Conservation (phyloP, 2,329 filamentous ascomycete species). For the Sporothrix sp. region DNA sequence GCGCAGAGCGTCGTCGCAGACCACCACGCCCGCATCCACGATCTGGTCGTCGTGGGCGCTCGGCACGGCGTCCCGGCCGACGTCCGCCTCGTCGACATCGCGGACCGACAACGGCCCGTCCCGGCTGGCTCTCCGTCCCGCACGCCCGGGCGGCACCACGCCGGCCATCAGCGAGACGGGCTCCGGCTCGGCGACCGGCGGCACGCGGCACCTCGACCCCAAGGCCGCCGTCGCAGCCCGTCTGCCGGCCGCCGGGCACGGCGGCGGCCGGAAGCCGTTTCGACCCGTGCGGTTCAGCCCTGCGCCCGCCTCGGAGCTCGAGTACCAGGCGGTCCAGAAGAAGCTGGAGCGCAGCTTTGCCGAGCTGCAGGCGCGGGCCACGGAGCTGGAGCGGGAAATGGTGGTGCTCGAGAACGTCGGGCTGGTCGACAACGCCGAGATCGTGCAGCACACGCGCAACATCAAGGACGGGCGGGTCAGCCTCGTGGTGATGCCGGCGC, state of each 20-base stretch:
- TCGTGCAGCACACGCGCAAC: slow-evolving; percentile 8
- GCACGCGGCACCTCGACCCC: slow-evolving; percentile 1
- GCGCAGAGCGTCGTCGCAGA: slow-evolving; percentile 1
- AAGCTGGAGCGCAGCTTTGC: slow-evolving; percentile 2
- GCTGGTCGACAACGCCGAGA: background rate
- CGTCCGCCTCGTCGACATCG: slow-evolving; percentile 7
- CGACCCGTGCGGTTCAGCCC: slow-evolving; percentile 1
- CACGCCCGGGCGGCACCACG: background rate
- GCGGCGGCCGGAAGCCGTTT: background rate
- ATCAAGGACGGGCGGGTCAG: slow-evolving; percentile 12
- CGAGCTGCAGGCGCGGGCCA: slow-evolving; percentile 4
- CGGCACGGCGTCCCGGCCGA: slow-evolving; percentile 28
- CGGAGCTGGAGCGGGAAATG: slow-evolving; percentile 14
- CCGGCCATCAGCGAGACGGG: slow-evolving; percentile 1
- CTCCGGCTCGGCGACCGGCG: background rate
- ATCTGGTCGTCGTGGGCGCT: slow-evolving; percentile 24
- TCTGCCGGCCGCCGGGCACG: background rate
- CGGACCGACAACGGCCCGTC: background rate
- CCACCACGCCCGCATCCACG: slow-evolving; percentile 1
- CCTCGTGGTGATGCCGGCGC: slow-evolving; percentile 6
- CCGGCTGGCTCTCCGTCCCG: background rate
- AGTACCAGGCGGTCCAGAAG: slow-evolving; percentile 1
- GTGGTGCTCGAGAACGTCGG: slow-evolving; percentile 9
- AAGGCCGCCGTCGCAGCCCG: slow-evolving; percentile 4
- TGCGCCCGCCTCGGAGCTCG: background rate